phyloP scores from a whole-genome alignment of 768 basidiomycete genomes.

The Collybiopsis confluens region DNA sequence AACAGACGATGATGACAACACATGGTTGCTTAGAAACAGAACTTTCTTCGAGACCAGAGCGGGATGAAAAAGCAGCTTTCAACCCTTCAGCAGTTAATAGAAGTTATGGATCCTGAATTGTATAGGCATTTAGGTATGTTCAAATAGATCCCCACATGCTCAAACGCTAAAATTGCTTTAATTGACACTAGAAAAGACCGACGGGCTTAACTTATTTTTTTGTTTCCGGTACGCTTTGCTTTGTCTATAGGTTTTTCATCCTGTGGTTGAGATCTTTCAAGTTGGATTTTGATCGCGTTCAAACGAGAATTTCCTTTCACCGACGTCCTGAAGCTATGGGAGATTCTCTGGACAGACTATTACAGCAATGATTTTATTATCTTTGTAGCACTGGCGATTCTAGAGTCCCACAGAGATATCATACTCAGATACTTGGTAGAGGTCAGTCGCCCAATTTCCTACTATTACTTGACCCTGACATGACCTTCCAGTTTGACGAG shows the following conservation, averaged over 20 bases:
- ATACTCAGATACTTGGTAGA: constrained; percentile 93
- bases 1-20: constrained; percentile 4
- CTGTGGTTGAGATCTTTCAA: constrained; percentile 21
- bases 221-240: constrained; percentile 79
- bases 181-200: constrained; percentile 63
- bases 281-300: constrained; percentile 90
- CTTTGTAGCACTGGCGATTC: constrained; percentile 89
- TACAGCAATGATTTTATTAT: constrained; percentile 87
- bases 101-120: constrained; percentile 93
- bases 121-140: constrained; percentile 80
- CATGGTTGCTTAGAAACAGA: constrained; percentile 62
- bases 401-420: constrained; percentile 94
- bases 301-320: constrained; percentile 96
- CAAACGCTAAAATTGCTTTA: no score
- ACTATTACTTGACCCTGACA: no score
- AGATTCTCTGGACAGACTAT: constrained; percentile 89
- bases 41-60: constrained; percentile 93
- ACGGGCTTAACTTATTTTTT: constrained; percentile 92
- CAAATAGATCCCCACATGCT: no score
- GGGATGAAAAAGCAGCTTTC: constrained; percentile 96
- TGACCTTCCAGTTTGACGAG: constrained; percentile 79
- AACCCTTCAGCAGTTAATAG: constrained; percentile 85
- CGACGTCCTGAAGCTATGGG: constrained; percentile 89
- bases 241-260: neutral
- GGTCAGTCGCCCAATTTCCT: constrained; percentile 39